These are phyloP conservation scores for Crassisporium funariophilum DNA, from an alignment of 768 basidiomycete species.

Conservation along the genomic window DNA sequence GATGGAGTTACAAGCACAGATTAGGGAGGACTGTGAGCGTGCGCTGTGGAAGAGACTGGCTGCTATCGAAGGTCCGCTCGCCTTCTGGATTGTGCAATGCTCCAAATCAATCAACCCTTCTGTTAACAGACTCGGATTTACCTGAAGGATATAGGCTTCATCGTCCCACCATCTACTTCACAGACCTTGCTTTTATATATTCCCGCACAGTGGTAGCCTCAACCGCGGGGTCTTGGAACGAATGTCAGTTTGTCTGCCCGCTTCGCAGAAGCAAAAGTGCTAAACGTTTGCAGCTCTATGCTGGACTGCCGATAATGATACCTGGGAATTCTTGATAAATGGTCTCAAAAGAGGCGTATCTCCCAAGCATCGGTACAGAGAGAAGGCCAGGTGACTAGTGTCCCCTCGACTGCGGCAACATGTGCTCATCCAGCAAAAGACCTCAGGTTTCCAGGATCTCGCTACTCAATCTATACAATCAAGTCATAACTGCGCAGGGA, in stretches of 20 bases:
- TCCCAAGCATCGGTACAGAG: conserved; percentile 64
- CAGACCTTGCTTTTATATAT: conserved; percentile 58
- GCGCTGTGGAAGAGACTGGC: conserved; percentile 65
- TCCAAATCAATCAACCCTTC: too few species aligned
- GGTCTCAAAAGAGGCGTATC: conserved; percentile 79
- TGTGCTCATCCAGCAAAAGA: conserved; percentile 12
- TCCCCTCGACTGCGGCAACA: not conserved
- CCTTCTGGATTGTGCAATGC: not conserved
- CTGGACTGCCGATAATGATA: conserved; percentile 60
- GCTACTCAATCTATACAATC: conserved; percentile 48
- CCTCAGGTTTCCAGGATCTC: conserved; percentile 38
- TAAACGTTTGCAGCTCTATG: conserved; percentile 56
- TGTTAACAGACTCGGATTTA: too few species aligned
- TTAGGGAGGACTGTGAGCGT: conserved; percentile 64
- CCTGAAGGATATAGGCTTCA: conserved; percentile 51
- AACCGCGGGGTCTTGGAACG: conserved; percentile 63
- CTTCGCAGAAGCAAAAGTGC: not conserved
- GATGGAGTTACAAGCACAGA: conserved; percentile 34
- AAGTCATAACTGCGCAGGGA: not conserved
- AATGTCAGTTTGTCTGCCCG: conserved; percentile 49
- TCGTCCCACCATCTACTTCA: conserved; percentile 58
- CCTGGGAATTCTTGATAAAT: conserved; percentile 71
- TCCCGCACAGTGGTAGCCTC: conserved; percentile 43
- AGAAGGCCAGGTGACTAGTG: conserved; percentile 57
- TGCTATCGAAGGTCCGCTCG: conserved; percentile 37